These are phyloP conservation scores for Candida pseudoviswanathii DNA, from an alignment of 1,139 yeast species.

Conservation along the genomic window DNA sequence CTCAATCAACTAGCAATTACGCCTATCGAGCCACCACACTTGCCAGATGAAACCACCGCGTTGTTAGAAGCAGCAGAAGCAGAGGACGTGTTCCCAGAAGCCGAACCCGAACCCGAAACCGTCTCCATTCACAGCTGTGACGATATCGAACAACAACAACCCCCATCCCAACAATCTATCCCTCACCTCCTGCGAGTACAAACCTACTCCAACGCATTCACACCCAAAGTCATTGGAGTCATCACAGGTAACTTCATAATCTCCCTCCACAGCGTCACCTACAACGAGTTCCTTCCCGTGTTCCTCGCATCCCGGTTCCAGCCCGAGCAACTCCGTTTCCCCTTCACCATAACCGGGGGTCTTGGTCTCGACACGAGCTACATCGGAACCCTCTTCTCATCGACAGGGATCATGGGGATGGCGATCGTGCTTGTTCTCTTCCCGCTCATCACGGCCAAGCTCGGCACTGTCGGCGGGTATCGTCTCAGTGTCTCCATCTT, in stretches of 20 bases:
- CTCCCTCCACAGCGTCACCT: conserved; percentile 48
- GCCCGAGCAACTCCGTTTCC: conserved; percentile 39
- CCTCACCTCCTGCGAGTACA: conserved; percentile 16
- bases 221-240: conserved; percentile 25
- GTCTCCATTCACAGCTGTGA: conserved; percentile 14
- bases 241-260: conserved; percentile 17
- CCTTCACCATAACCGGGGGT: conserved; percentile 31
- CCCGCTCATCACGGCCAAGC: conserved; percentile 53
- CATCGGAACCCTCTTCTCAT: conserved; percentile 57
- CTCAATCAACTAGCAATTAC: not conserved
- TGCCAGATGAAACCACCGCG: conserved; percentile 14
- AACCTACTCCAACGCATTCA: conserved; percentile 20
- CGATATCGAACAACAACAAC: conserved; percentile 14
- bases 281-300: conserved; percentile 60
- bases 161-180: conserved; percentile 18
- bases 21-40: conserved; percentile 18
- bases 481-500: conserved; percentile 35
- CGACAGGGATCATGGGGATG: conserved; percentile 60
- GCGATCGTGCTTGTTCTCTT: conserved; percentile 51
- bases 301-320: conserved; percentile 52
- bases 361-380: conserved; percentile 40
- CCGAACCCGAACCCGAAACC: conserved; percentile 9
- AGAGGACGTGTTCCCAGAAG: conserved; percentile 5
- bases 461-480: conserved; percentile 47
- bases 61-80: conserved; percentile 7